Evolutionary conservation across 306 rosid genomes (phyloP).

Genomic region (Abrus precatorius): DNA sequence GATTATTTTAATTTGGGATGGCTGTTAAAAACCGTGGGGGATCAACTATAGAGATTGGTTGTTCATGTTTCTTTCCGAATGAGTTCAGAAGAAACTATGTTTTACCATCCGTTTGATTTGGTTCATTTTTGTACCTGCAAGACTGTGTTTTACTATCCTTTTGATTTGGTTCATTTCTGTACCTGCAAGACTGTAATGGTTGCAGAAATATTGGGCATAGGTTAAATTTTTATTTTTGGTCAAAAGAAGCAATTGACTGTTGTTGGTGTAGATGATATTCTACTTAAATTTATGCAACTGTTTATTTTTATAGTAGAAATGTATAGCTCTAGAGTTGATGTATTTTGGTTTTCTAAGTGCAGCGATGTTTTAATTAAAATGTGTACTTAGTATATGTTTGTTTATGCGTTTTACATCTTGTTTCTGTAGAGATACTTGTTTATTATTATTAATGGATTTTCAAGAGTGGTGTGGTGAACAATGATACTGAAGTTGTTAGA

Average conservation of each 20-base stretch:
- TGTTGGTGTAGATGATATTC: conserved; percentile 24
- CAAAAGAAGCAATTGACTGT: background rate
- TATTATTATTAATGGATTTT: background rate
- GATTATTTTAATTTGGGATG: conserved; percentile 17
- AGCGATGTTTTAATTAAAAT: background rate
- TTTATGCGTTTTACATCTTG: conserved; percentile 11
- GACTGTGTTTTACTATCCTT: conserved; percentile 1
- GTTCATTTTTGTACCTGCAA: background rate
- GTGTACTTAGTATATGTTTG: background rate
- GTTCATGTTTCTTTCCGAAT: conserved; percentile 27
- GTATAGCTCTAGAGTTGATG: background rate
- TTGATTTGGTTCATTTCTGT: conserved; percentile 25
- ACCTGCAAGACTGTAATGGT: conserved; percentile 21
- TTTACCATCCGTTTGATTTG: conserved; percentile 20
- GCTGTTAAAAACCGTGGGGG: conserved; percentile 20
- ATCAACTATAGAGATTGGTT: conserved; percentile 22
- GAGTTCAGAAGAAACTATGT: conserved; percentile 6
- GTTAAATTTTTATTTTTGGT: background rate
- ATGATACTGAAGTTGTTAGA: background rate
- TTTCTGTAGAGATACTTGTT: background rate
- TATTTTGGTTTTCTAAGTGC: conserved; percentile 24
- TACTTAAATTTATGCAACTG: background rate
- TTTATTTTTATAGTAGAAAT: conserved; percentile 25
- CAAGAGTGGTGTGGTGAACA: background rate
- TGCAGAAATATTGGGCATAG: background rate